Base-by-base conservation (phyloP, 202 grass and related monocot genomes). In the Carex arenaria region DNA sequence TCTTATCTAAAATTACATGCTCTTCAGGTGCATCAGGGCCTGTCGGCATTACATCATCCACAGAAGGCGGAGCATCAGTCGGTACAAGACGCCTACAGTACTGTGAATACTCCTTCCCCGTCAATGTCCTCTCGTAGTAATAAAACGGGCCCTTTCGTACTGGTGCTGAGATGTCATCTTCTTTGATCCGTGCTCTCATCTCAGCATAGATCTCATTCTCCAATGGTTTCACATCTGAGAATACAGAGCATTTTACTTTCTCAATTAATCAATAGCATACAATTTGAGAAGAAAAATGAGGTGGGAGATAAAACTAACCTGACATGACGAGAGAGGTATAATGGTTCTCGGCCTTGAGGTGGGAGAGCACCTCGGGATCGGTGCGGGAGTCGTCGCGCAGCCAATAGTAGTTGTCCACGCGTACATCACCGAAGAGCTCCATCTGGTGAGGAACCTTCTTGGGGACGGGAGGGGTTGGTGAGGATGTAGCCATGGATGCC, bases 111-210 rank as follows among this genome's bases (percentile, higher is more conserved):
- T 98, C 95, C 81, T 98, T 95, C 45, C 92, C 92, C 0, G 75
- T 84, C 85, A 95, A 79, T 49, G 95, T 98, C 77, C 89, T 89
- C 36, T 90, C 23, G n/a, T 98, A 98, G 85, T 98, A 98, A 81
- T 93, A 98, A 66, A 91, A 93, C 1, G 70, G 52, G 2, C 88
- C 92, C 84, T 84, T 93, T 49, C 91, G 88, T 5, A 89, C 80
- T 14, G 95, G 95, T 1, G 64, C 92, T 0, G 84, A 83, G 4
- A 95, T 87, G 49, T 98, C 95, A 42, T 95, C 95, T 31, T 98
- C 95, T 82, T 98, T 93, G 72, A 98, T 98, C 54, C 90, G 90
- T 72, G 82, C 95, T 80, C 95, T 93, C 76, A 98, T 95, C 87
- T 98, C 92, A 83, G 95, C 83, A 61, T 91, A 98, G 71, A 98